Percentiles rank a stretch among this genome's conserved stretches.
Conservation (phyloP, 2,329 filamentous ascomycete genomes). For the Pseudogymnoascus verrucosus region DNA sequence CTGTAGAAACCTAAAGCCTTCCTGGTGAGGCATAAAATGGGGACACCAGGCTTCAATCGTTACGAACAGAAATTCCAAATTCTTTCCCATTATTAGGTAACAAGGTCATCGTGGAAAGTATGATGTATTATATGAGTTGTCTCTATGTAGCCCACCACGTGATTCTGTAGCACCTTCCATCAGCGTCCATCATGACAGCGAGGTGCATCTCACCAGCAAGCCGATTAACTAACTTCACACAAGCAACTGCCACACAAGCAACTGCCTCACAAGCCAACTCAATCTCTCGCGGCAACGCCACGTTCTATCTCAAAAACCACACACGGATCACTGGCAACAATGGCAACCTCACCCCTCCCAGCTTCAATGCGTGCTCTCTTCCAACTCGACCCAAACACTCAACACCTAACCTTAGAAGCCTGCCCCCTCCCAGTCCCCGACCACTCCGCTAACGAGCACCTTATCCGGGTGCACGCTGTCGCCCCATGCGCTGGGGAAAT, state of each 20-base stretch:
- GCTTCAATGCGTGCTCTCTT: conserved; percentile 8
- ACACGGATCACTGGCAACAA: neutral
- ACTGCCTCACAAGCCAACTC: neutral
- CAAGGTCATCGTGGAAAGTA: neutral
- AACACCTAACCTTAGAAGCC: conserved; percentile 7
- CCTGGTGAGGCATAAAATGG: neutral
- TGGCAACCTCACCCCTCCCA: neutral
- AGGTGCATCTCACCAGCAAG: neutral
- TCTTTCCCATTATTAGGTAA: neutral
- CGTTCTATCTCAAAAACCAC: neutral
- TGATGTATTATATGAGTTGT: neutral
- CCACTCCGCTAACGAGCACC: conserved; percentile 25
- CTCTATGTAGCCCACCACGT: neutral
- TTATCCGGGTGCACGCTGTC: conserved; percentile 33
- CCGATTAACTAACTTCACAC: neutral
- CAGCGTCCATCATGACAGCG: neutral
- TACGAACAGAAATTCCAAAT: neutral
- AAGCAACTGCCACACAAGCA: neutral
- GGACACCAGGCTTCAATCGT: neutral
- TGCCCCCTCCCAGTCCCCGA: conserved; percentile 21
- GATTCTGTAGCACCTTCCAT: neutral
- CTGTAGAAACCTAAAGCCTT: neutral
- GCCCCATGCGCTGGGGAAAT: conserved; percentile 36
- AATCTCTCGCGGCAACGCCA: neutral
- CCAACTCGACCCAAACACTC: conserved; percentile 8